These are phyloP conservation scores for Cyberlindnera suaveolens DNA, from an alignment of 805 yeast genomes.

Conservation along the genomic window DNA sequence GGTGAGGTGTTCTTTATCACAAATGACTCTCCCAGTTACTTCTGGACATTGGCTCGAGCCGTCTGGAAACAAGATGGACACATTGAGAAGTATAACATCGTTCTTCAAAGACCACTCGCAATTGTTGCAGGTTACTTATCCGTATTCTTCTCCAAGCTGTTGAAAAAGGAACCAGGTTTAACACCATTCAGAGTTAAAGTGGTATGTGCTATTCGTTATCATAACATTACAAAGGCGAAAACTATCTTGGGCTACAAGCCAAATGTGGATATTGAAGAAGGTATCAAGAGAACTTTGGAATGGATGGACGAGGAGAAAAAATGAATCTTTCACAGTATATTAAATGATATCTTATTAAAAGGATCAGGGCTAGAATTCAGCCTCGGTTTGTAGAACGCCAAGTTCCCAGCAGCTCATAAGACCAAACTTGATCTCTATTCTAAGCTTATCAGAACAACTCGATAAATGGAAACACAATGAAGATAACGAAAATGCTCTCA, in stretches of 20 bases:
- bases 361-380: background rate
- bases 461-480: too few species aligned
- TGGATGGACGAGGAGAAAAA: conserved; percentile 75
- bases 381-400: background rate
- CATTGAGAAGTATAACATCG: conserved; percentile 62
- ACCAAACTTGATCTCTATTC: too few species aligned
- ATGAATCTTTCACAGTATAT: background rate
- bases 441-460: too few species aligned
- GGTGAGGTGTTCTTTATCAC: conserved; percentile 91
- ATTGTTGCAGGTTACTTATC: conserved; percentile 75
- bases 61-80: conserved; percentile 97
- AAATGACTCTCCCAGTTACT: conserved; percentile 90
- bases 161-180: conserved; percentile 85
- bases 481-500: background rate
- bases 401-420: background rate
- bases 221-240: conserved; percentile 86
- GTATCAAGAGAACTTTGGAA: conserved; percentile 70
- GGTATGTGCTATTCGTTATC: conserved; percentile 91
- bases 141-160: conserved; percentile 61
- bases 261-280: conserved; percentile 67
- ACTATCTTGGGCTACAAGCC: conserved; percentile 73
- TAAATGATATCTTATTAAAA: background rate
- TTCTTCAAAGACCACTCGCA: conserved; percentile 69
- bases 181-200: conserved; percentile 93
- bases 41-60: conserved; percentile 94